Evolutionary conservation across 2,329 filamentous ascomycete genomes (phyloP).

Genomic region (Amesomyces nigricolor): DNA sequence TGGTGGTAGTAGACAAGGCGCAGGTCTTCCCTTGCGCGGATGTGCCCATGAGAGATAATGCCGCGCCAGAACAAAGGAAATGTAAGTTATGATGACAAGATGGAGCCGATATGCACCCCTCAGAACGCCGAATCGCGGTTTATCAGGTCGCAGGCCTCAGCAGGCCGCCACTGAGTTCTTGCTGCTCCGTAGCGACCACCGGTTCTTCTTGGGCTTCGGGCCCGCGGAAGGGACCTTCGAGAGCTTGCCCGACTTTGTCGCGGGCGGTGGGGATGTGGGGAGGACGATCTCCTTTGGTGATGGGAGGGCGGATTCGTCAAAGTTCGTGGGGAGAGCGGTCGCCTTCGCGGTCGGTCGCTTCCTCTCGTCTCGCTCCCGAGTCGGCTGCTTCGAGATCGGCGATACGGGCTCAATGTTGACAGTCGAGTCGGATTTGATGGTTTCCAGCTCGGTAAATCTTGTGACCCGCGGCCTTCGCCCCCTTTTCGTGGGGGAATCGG

Average conservation of each 20-base stretch:
- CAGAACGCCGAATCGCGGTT: not conserved
- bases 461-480: slow-evolving; percentile 23
- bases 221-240: slow-evolving; percentile 20
- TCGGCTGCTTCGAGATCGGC: slow-evolving; percentile 7
- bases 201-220: slow-evolving; percentile 31
- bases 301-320: slow-evolving; percentile 22
- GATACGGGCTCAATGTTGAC: slow-evolving; percentile 9
- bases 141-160: slow-evolving; percentile 13
- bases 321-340: slow-evolving; percentile 20
- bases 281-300: slow-evolving; percentile 15
- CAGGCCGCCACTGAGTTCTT: slow-evolving; percentile 27
- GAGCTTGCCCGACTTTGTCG: slow-evolving; percentile 26
- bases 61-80: slow-evolving; percentile 10
- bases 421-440: slow-evolving; percentile 28
- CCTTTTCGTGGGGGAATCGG: slow-evolving; percentile 7
- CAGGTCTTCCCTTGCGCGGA: not conserved
- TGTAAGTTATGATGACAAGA: not conserved
- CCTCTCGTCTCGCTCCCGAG: slow-evolving; percentile 13
- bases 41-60: slow-evolving; percentile 12
- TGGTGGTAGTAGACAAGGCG: not conserved
- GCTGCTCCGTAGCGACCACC: slow-evolving; percentile 29
- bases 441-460: slow-evolving; percentile 31
- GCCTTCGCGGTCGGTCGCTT: slow-evolving; percentile 2
- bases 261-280: not conserved
- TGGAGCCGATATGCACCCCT: too few species aligned